Conservation (phyloP, 2,329 filamentous ascomycete genomes). For the Fusarium globosum region DNA sequence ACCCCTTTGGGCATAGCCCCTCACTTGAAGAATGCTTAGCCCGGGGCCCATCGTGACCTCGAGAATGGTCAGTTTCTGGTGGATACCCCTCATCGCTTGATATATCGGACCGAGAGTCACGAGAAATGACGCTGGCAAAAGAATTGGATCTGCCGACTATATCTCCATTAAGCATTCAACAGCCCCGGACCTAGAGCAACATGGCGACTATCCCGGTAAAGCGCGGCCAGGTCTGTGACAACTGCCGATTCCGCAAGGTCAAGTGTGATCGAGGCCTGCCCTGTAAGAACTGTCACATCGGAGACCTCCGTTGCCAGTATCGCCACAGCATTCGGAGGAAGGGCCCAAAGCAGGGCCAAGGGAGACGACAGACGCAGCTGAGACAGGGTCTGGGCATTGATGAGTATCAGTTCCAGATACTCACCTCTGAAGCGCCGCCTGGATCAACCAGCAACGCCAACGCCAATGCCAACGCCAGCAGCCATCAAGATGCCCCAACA, state of each 20-base stretch:
- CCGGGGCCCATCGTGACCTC: background rate
- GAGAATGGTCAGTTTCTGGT: background rate
- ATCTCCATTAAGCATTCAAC: constrained; percentile 23
- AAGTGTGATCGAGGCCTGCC: constrained; percentile 49
- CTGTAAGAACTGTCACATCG: constrained; percentile 45
- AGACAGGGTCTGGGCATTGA: constrained; percentile 35
- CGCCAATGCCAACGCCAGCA: too few species aligned
- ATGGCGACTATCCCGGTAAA: constrained; percentile 19
- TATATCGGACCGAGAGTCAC: constrained; percentile 19
- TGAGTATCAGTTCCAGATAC: constrained; percentile 34
- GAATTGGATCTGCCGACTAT: constrained; percentile 19
- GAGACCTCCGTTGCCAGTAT: constrained; percentile 46
- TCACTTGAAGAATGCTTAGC: background rate
- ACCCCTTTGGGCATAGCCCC: constrained; percentile 28
- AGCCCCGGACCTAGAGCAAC: background rate
- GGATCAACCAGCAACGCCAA: background rate
- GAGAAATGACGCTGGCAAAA: background rate
- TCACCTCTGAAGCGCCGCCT: constrained; percentile 26
- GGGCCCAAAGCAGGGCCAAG: constrained; percentile 46
- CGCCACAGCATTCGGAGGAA: constrained; percentile 47
- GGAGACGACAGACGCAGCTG: constrained; percentile 45
- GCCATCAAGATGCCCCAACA: background rate
- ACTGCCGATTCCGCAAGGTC: constrained; percentile 49
- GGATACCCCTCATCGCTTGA: constrained; percentile 16
- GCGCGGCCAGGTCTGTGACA: constrained; percentile 45